Evolutionary conservation across 208 protist species (phyloP).

Genomic region (Herpetomonas tarakana): DNA sequence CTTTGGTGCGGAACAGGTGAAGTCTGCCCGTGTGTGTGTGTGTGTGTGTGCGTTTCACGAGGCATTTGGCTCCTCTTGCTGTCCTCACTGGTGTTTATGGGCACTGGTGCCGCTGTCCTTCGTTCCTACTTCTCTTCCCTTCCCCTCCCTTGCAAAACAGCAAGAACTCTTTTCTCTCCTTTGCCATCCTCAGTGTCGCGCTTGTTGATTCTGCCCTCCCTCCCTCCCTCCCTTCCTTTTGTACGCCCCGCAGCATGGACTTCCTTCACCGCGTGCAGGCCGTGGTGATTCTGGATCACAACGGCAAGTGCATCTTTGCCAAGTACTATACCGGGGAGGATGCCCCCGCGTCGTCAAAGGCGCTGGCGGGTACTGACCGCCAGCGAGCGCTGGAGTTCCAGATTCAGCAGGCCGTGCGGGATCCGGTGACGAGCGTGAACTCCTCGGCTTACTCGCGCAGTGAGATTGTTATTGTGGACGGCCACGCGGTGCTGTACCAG

Average conservation of each 20-base stretch:
- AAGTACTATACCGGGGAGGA: conserved; percentile 88
- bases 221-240: neutral
- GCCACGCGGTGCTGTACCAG: conserved; percentile 67
- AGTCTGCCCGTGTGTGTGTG: neutral
- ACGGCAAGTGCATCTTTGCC: conserved; percentile 66
- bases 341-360: conserved; percentile 40
- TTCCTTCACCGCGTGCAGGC: conserved; percentile 85
- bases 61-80: conserved; percentile 8
- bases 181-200: neutral
- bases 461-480: conserved; percentile 79
- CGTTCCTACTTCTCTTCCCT: conserved; percentile 1
- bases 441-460: conserved; percentile 25
- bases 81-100: conserved; percentile 16
- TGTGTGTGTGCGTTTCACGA: conserved; percentile 16
- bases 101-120: neutral
- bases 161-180: neutral
- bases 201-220: neutral
- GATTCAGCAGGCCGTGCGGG: conserved; percentile 45
- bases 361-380: conserved; percentile 50
- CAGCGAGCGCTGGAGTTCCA: conserved; percentile 62
- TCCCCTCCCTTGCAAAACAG: neutral
- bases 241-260: conserved; percentile 32
- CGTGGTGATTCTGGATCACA: conserved; percentile 69
- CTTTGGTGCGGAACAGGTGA: neutral
- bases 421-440: conserved; percentile 14